phyloP scores from a whole-genome alignment of 768 basidiomycete genomes.

The Serpula lacrymans region DNA sequence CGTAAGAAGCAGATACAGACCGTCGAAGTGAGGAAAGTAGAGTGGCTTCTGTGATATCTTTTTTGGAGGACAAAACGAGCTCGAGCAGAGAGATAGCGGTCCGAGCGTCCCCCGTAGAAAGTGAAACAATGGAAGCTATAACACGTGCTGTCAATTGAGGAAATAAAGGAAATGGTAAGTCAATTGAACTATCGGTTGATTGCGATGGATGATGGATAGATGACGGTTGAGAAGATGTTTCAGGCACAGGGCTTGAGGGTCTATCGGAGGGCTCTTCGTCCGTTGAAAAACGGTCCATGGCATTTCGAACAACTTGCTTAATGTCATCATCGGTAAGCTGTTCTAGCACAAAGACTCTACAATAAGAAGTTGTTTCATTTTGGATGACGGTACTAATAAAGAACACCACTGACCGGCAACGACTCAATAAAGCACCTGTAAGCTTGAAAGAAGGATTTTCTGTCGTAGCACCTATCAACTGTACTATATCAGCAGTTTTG shows the following conservation, averaged over 20 bases:
- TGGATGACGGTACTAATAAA: conserved; percentile 6
- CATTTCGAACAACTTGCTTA: conserved; percentile 52
- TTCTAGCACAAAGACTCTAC: conserved; percentile 71
- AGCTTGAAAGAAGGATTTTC: conserved; percentile 89
- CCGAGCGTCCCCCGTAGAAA: conserved; percentile 69
- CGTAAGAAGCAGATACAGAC: conserved; percentile 66
- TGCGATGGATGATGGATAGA: no score
- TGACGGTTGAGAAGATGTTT: conserved; percentile 12
- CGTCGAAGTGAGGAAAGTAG: conserved; percentile 57
- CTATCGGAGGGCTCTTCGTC: neutral
- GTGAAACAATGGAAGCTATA: conserved; percentile 46
- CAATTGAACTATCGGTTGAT: conserved; percentile 9
- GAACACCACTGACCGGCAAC: conserved; percentile 57
- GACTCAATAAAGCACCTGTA: conserved; percentile 66
- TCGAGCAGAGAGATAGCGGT: conserved; percentile 78
- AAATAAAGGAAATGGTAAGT: conserved; percentile 17
- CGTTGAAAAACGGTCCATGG: conserved; percentile 36
- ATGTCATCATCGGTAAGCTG: conserved; percentile 65
- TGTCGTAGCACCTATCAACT: conserved; percentile 82
- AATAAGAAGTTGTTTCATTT: conserved; percentile 15
- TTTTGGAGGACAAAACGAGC: conserved; percentile 50
- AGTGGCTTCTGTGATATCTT: conserved; percentile 37
- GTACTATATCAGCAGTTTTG: neutral
- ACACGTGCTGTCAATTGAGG: conserved; percentile 46
- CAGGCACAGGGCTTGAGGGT: conserved; percentile 3